Base-by-base conservation (phyloP, 768 basidiomycete genomes). In the Lactifluus subvellereus region DNA sequence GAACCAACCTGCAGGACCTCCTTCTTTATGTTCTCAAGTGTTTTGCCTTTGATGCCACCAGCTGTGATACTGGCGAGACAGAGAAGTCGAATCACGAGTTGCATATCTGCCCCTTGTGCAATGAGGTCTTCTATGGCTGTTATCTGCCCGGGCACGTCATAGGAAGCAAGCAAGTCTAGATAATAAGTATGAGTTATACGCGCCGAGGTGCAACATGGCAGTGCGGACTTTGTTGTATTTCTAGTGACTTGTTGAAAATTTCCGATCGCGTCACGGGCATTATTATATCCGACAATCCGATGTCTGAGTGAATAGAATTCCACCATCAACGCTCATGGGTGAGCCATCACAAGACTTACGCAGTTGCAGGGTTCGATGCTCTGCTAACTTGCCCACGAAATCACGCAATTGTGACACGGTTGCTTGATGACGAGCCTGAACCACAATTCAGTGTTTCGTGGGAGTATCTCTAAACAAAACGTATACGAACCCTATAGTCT, bases 361-460 rank as follows among this genome's bases (percentile, higher is more conserved):
- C 55, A 98, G 78, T 66, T 89, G 79, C 64, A 98, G 73, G 51
- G 91, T 84, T 71, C 94, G 90, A 68, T 97, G 94, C 70, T 99
- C 96, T 18, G 83, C 84, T 2, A 99, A 79, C 71, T 91, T 94
- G 13, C 95, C 94, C 20, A 99, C 97, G 74, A 99, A 98, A 71
- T 94, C 92, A 61, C 88, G 84, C 69, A 99, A 78, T 74, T 99
- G 92, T 11, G 89, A 84, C 18, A 95, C 89, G 13, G 93, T 95
- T 75, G 94, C 85, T 74, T 94, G 86, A 59, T 91, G 83, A 61
- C 90, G 84, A 51, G 88, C 86, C 90, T 92, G 70, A 13, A 47
- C n/a, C 4, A 59, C 57, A 22, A 18, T 50, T 48, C 18, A 11
- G 47, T 11, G 38, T 27, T 62, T 51, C 68, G 51, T 59, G 33